A percentile compares a stretch with the other conserved stretches of the same genome.
phyloP scores from a whole-genome alignment of 1,139 yeast species.

The Taiozyma sp. region DNA sequence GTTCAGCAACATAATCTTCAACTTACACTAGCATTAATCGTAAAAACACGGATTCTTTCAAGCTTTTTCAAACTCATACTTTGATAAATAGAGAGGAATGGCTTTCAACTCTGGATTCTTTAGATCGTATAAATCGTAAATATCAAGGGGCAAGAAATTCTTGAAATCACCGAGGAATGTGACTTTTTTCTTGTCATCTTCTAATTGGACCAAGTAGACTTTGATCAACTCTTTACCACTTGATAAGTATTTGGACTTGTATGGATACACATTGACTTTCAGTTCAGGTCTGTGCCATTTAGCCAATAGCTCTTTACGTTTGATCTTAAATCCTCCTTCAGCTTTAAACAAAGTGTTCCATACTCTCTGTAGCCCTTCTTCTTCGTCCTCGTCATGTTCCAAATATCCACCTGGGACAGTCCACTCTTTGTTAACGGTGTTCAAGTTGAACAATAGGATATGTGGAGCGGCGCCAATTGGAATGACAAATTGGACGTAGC shows the following conservation, averaged over 20 bases:
- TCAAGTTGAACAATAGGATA: constrained; percentile 26
- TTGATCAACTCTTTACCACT: constrained; percentile 32
- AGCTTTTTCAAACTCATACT: constrained; percentile 19
- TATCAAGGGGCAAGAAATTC: constrained; percentile 28
- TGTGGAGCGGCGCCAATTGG: constrained; percentile 32
- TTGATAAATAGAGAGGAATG: constrained; percentile 24
- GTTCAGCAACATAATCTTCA: not conserved
- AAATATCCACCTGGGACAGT: constrained; percentile 30
- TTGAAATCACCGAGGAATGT: constrained; percentile 28
- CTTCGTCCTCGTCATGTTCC: constrained; percentile 27
- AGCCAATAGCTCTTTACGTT: constrained; percentile 28
- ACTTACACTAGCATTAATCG: not conserved
- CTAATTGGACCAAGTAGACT: constrained; percentile 28
- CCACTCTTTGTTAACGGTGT: constrained; percentile 7
- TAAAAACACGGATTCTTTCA: not conserved
- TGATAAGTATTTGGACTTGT: constrained; percentile 29
- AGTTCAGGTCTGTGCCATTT: constrained; percentile 36
- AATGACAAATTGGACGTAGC: constrained; percentile 31
- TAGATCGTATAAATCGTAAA: constrained; percentile 31
- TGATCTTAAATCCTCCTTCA: not conserved
- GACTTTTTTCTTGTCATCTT: constrained; percentile 22
- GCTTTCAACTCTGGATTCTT: constrained; percentile 18
- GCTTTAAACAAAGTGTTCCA: constrained; percentile 25
- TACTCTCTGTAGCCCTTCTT: constrained; percentile 24
- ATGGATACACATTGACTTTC: constrained; percentile 31